Percentiles rank a stretch among this genome's conserved stretches.
Conservation (phyloP, 2,329 filamentous ascomycete genomes). For the Sarocladium oryzae region DNA sequence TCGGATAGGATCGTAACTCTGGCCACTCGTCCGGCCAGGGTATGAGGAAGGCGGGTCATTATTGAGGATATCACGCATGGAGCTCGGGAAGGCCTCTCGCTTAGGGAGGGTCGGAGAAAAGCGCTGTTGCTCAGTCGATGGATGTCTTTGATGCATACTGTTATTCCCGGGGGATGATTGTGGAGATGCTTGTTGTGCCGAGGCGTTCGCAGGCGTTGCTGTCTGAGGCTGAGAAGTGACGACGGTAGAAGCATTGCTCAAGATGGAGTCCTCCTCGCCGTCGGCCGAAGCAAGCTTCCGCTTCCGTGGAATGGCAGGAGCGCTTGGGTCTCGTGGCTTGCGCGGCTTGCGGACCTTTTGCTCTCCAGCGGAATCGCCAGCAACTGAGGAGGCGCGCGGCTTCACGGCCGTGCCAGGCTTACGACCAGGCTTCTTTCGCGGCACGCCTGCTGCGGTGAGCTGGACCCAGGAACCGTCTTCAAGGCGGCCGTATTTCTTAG, state of each 20-base stretch:
- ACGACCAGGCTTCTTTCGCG: conserved; percentile 57
- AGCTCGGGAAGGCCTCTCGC: conserved; percentile 43
- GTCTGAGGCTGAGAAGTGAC: conserved; percentile 20
- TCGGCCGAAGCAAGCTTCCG: conserved; percentile 40
- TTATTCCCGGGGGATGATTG: conserved; percentile 3
- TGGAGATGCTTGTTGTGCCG: background rate
- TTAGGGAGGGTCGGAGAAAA: conserved; percentile 42
- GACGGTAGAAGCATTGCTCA: conserved; percentile 16
- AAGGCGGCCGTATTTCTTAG: conserved; percentile 27
- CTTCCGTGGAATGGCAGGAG: conserved; percentile 46
- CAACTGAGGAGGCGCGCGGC: conserved; percentile 23
- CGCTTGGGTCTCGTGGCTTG: conserved; percentile 55
- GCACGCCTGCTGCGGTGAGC: conserved; percentile 51
- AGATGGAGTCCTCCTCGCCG: conserved; percentile 14
- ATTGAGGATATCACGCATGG: conserved; percentile 52
- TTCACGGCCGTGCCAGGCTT: conserved; percentile 54
- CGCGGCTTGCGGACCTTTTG: conserved; percentile 44
- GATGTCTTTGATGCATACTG: conserved; percentile 16
- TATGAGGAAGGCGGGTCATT: conserved; percentile 42
- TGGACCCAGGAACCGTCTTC: conserved; percentile 38
- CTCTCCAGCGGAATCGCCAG: conserved; percentile 28
- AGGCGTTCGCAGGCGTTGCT: conserved; percentile 9
- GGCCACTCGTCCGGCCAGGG: conserved; percentile 60
- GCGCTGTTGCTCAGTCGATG: conserved; percentile 24
- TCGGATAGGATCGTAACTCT: conserved; percentile 85